These are phyloP conservation scores for Leccinum cinnamomeum DNA, from an alignment of 1,284 basidiomycete species.

Conservation along the genomic window DNA sequence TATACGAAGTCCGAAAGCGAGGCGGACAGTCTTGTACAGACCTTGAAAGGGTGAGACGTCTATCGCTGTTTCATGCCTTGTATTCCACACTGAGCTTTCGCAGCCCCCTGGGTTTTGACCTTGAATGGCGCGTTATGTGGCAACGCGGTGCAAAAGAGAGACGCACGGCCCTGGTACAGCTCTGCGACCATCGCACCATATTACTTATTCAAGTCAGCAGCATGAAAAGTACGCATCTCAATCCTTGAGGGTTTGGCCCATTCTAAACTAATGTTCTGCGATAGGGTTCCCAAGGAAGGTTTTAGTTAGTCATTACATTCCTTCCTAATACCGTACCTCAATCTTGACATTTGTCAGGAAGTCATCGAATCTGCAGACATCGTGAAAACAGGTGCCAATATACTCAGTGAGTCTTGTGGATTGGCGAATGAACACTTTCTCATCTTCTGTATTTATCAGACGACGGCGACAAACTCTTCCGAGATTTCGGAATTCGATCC, in stretches of 20 bases:
- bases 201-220: constrained; percentile 56
- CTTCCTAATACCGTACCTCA: neutral
- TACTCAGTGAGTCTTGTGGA: constrained; percentile 45
- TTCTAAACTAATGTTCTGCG: neutral
- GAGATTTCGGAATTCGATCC: constrained; percentile 57
- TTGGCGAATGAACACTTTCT: neutral
- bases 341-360: constrained; percentile 35
- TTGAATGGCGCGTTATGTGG: constrained; percentile 56
- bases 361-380: constrained; percentile 47
- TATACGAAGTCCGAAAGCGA: constrained; percentile 45
- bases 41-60: constrained; percentile 39
- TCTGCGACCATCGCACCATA: constrained; percentile 48
- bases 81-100: neutral
- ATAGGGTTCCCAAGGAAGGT: constrained; percentile 48
- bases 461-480: constrained; percentile 60
- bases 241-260: neutral
- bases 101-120: constrained; percentile 59
- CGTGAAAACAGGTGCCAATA: constrained; percentile 61
- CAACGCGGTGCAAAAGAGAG: constrained; percentile 34
- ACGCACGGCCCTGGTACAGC: constrained; percentile 52
- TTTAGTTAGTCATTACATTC: constrained; percentile 12
- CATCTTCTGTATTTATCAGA: constrained; percentile 36
- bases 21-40: constrained; percentile 42
- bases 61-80: neutral
- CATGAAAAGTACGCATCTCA: constrained; percentile 47